Percentiles rank a stretch among this genome's conserved stretches.
Evolutionary conservation across 306 rosid genomes (phyloP).

Genomic region (Rosa chinensis): DNA sequence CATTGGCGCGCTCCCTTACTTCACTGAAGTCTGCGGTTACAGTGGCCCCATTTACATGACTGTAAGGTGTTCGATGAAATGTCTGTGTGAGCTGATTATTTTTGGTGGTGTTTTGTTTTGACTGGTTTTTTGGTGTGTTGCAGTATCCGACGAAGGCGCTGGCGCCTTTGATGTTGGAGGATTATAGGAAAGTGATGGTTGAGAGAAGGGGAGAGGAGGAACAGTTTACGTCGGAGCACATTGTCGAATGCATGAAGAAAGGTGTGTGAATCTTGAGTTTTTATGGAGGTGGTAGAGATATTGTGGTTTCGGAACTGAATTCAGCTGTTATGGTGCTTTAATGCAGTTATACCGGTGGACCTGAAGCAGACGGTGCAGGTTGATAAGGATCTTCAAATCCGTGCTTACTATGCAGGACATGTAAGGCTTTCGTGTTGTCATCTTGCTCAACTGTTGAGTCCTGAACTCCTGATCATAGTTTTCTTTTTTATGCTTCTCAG

Average conservation of each 20-base stretch:
- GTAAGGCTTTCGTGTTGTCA: constrained; percentile 45
- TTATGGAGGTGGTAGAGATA: not conserved
- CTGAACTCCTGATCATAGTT: not conserved
- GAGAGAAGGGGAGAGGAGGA: constrained; percentile 94
- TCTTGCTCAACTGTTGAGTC: not conserved
- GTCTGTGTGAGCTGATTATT: constrained; percentile 8
- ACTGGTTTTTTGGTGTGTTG: constrained; percentile 9
- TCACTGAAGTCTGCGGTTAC: constrained; percentile 90
- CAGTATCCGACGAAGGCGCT: constrained; percentile 96
- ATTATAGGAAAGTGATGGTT: constrained; percentile 81
- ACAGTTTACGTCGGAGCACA: constrained; percentile 66
- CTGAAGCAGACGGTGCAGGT: constrained; percentile 83
- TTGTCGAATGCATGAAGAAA: constrained; percentile 76
- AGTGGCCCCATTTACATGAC: constrained; percentile 92
- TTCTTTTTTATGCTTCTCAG: constrained; percentile 36
- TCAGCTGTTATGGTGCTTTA: not conserved
- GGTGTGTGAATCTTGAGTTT: constrained; percentile 39
- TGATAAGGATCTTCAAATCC: constrained; percentile 82
- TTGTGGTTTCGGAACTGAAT: not conserved
- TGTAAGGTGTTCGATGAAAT: constrained; percentile 59
- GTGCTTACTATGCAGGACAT: constrained; percentile 97
- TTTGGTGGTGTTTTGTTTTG: not conserved
- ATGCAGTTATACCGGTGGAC: constrained; percentile 77
- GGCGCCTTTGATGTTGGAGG: constrained; percentile 89
- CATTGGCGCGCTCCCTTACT: constrained; percentile 81